phyloP scores from a whole-genome alignment of 2,329 filamentous ascomycete species.

The Diatrype stigma region DNA sequence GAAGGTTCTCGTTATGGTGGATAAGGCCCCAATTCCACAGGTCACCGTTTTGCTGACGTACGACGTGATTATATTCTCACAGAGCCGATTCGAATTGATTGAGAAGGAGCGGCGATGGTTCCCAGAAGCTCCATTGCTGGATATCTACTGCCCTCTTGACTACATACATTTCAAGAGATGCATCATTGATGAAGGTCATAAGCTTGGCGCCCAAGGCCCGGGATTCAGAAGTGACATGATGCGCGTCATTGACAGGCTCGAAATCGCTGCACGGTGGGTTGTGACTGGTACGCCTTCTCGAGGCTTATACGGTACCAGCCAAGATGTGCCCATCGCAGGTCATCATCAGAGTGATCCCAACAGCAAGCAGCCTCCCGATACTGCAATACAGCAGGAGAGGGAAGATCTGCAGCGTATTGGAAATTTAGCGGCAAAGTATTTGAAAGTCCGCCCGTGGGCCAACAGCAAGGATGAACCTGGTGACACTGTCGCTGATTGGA shows the following conservation, averaged over 20 bases:
- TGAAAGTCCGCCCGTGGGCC: conserved; percentile 76
- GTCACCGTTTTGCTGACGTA: conserved; percentile 56
- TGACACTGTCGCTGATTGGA: conserved; percentile 63
- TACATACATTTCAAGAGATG: conserved; percentile 79
- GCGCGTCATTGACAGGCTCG: conserved; percentile 47
- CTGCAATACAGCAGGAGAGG: conserved; percentile 44
- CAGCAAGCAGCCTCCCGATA: conserved; percentile 24
- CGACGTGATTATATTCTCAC: conserved; percentile 77
- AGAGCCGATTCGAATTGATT: conserved; percentile 65
- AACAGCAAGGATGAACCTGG: conserved; percentile 52
- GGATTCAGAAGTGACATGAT: conserved; percentile 54
- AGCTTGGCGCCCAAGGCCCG: conserved; percentile 61
- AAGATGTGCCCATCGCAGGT: conserved; percentile 3
- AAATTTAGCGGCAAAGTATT: conserved; percentile 63
- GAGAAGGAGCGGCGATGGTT: conserved; percentile 42
- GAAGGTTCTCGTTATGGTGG: conserved; percentile 59
- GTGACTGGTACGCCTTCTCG: conserved; percentile 87
- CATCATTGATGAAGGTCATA: conserved; percentile 90
- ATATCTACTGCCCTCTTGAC: conserved; percentile 56
- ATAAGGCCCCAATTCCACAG: conserved; percentile 51
- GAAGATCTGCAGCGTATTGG: conserved; percentile 64
- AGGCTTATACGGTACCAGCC: conserved; percentile 72
- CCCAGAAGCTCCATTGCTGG: conserved; percentile 23
- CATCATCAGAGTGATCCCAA: neutral
- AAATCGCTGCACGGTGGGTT: conserved; percentile 75